Evolutionary conservation across 208 protist genomes (phyloP).

Genomic region (Acanthamoeba castellanii): DNA sequence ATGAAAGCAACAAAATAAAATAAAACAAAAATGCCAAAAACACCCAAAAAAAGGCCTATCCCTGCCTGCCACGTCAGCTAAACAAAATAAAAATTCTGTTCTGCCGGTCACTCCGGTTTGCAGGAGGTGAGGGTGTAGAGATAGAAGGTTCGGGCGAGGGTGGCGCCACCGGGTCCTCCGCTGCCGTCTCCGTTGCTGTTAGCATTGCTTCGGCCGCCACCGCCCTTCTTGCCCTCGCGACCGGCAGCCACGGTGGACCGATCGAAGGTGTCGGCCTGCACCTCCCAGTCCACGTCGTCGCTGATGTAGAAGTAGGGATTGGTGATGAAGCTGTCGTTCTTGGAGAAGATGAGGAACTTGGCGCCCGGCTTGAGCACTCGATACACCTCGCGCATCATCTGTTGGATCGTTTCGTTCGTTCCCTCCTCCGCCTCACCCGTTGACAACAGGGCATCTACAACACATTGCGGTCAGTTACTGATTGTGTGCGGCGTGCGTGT

Average conservation of each 20-base stretch:
- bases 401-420: conserved; percentile 51
- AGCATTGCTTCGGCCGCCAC: background rate
- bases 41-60: background rate
- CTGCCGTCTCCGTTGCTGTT: background rate
- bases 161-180: conserved; percentile 4
- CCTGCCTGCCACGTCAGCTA: background rate
- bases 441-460: conserved; percentile 7
- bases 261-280: conserved; percentile 36
- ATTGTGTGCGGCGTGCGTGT: background rate
- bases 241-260: background rate
- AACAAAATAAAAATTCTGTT: too few relatives aligned
- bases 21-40: background rate
- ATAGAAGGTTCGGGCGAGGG: conserved; percentile 44
- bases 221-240: background rate
- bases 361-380: conserved; percentile 51
- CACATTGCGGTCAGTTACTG: background rate
- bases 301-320: conserved; percentile 50
- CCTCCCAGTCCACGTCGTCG: conserved; percentile 35
- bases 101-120: background rate
- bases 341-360: conserved; percentile 58
- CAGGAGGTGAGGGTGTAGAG: conserved; percentile 55
- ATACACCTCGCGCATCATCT: conserved; percentile 55
- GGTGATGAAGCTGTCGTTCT: conserved; percentile 67
- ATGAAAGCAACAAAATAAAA: too few relatives aligned
- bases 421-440: conserved; percentile 46